Conservation (phyloP, 2,329 filamentous ascomycete species). For the Paraphoma chrysanthemicola region DNA sequence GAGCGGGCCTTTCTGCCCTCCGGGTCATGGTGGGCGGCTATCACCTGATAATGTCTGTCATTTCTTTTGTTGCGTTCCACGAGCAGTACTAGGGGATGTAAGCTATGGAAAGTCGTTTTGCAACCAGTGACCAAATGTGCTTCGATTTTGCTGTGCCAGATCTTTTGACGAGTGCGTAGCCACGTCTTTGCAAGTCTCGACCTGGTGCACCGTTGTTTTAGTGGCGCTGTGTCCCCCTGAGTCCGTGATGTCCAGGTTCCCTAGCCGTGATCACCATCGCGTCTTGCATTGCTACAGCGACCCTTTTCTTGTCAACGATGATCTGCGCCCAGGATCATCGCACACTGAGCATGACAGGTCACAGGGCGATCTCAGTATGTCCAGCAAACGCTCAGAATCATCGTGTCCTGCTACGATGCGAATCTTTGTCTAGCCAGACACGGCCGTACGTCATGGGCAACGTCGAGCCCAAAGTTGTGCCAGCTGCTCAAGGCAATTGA, state of each 20-base stretch:
- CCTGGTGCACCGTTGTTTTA: background rate
- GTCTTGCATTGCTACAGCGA: background rate
- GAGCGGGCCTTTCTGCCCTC: conserved; percentile 17
- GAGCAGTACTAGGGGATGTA: conserved; percentile 31
- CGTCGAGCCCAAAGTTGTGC: background rate
- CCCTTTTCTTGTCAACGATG: background rate
- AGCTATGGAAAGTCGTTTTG: conserved; percentile 22
- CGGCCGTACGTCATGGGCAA: background rate
- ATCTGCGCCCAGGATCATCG: background rate
- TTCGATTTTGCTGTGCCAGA: background rate
- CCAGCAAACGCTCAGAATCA: background rate
- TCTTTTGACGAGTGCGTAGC: too few relatives aligned
- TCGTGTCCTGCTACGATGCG: background rate
- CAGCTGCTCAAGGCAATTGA: background rate
- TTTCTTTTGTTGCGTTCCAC: conserved; percentile 34
- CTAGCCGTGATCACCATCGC: background rate
- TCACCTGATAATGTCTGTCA: conserved; percentile 33
- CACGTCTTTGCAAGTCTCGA: background rate
- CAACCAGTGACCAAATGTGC: conserved; percentile 12
- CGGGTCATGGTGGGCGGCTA: conserved; percentile 11
- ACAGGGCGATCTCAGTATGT: background rate
- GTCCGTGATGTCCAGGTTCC: too few relatives aligned
- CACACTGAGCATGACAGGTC: background rate
- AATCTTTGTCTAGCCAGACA: background rate
- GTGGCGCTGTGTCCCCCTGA: too few relatives aligned